A percentile compares a stretch with the other conserved stretches of the same genome.
These are phyloP conservation scores for Truncatella angustata DNA, from an alignment of 2,329 filamentous ascomycete genomes.

Conservation along the genomic window DNA sequence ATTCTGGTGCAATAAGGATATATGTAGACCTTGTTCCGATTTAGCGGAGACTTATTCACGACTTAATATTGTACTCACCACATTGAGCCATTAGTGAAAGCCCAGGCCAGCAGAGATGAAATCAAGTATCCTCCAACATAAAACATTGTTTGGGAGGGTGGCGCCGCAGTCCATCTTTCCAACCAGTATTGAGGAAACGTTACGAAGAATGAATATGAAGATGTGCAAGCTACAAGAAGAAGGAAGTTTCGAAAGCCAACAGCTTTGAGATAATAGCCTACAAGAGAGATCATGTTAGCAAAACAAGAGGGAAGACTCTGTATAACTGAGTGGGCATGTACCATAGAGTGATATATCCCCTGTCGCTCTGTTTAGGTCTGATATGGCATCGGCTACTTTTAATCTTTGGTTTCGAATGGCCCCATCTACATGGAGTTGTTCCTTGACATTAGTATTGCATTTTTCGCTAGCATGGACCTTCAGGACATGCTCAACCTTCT, in stretches of 20 bases:
- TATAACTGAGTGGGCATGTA: constrained; percentile 15
- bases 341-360: constrained; percentile 36
- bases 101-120: constrained; percentile 33
- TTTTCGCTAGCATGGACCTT: background rate
- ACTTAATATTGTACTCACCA: constrained; percentile 26
- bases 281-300: background rate
- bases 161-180: constrained; percentile 35
- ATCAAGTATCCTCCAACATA: constrained; percentile 36
- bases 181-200: constrained; percentile 37
- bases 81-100: constrained; percentile 32
- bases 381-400: constrained; percentile 11
- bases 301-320: background rate
- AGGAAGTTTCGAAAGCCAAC: constrained; percentile 25
- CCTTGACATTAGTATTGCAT: background rate
- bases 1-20: constrained; percentile 34
- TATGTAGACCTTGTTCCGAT: constrained; percentile 25
- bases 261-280: constrained; percentile 30
- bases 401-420: background rate
- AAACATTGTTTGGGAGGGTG: constrained; percentile 18
- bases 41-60: background rate
- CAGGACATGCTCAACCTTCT: background rate
- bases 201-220: constrained; percentile 31
- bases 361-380: constrained; percentile 22
- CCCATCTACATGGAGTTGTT: too few species aligned
- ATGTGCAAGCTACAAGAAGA: constrained; percentile 22